Percentiles rank a stretch among this genome's conserved stretches.
Conservation (phyloP, 352 stramenopile genomes). For the Phytophthora megakarya region DNA sequence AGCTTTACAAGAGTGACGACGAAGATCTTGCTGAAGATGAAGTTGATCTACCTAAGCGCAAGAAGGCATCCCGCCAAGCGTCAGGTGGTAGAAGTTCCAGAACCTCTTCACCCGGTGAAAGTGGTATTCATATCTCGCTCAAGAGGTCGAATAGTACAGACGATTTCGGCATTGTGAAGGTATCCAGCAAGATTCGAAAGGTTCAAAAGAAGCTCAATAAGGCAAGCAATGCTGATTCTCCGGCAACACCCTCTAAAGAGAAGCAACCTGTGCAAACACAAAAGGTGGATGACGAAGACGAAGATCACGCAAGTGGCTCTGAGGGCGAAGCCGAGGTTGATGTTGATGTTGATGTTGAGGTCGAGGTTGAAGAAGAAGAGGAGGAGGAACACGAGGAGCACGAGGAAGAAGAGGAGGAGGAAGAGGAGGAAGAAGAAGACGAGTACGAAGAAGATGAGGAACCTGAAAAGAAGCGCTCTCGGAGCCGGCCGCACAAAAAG, state of each 20-base stretch:
- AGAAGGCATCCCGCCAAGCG: conserved; percentile 42
- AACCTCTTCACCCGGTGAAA: conserved; percentile 31
- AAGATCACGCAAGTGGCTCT: conserved; percentile 51
- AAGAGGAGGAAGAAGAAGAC: conserved; percentile 55
- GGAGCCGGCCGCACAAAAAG: conserved; percentile 43
- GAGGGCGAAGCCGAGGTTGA: conserved; percentile 42
- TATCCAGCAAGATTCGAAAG: conserved; percentile 43
- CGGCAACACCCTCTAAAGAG: conserved; percentile 16
- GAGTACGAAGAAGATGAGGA: conserved; percentile 50
- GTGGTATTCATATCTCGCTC: conserved; percentile 53
- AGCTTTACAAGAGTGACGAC: conserved; percentile 55
- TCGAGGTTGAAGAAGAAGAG: conserved; percentile 42
- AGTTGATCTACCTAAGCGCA: conserved; percentile 36
- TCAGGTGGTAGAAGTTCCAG: conserved; percentile 33
- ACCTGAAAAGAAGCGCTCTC: conserved; percentile 37
- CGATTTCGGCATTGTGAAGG: conserved; percentile 46
- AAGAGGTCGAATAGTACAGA: conserved; percentile 28
- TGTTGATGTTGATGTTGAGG: conserved; percentile 35
- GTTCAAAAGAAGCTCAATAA: conserved; percentile 53
- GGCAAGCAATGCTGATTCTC: conserved; percentile 10
- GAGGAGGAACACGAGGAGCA: conserved; percentile 27
- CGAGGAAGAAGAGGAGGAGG: conserved; percentile 43
- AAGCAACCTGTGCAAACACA: conserved; percentile 12
- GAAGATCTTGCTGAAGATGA: conserved; percentile 56
- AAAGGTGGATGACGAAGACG: conserved; percentile 38